phyloP scores from a whole-genome alignment of 1,284 basidiomycete species.

The Serendipita sp. region DNA sequence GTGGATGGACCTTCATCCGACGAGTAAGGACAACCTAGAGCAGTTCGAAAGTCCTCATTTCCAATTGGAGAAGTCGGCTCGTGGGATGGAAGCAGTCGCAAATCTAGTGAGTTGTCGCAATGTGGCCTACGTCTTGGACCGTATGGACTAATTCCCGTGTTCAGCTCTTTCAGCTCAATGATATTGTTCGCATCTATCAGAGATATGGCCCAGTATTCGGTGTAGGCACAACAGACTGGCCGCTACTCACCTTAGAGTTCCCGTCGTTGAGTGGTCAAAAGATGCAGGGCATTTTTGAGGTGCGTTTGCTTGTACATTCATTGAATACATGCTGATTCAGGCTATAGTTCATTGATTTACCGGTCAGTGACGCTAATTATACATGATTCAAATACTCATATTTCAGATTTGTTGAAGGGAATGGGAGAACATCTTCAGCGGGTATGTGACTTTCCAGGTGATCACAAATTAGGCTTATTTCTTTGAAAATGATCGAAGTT shows the following conservation, averaged over 20 bases:
- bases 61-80: background rate
- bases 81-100: background rate
- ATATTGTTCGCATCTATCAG: background rate
- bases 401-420: background rate
- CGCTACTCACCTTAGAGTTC: background rate
- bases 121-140: background rate
- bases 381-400: background rate
- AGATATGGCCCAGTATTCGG: background rate
- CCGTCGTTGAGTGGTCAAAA: background rate
- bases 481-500: background rate
- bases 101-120: background rate
- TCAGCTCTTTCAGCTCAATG: background rate
- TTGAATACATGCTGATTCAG: background rate
- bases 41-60: background rate
- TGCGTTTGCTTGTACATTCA: background rate
- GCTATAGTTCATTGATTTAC: background rate
- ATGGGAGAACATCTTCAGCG: background rate
- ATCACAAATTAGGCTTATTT: background rate
- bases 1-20: background rate
- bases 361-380: background rate
- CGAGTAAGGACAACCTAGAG: background rate
- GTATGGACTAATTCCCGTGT: background rate
- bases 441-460: background rate
- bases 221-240: background rate
- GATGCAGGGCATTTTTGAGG: background rate